Conservation (phyloP, 1,284 basidiomycete species). For the Leccinum olivaceoglutinosum region DNA sequence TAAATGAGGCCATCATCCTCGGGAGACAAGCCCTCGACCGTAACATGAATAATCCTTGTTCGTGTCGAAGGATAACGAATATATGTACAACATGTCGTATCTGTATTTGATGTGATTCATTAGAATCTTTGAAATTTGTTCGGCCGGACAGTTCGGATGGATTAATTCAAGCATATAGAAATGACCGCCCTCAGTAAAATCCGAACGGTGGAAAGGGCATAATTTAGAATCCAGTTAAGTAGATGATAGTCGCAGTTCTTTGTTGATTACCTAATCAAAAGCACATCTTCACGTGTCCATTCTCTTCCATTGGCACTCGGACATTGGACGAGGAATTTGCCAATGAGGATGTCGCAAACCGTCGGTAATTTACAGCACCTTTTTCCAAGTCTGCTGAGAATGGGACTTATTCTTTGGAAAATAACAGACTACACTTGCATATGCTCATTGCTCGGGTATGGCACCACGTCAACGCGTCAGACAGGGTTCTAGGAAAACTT, state of each 20-base stretch:
- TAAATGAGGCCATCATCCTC: no score
- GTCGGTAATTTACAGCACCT: constrained; percentile 56
- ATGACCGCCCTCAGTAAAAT: neutral
- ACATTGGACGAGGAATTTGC: neutral
- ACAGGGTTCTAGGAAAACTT: constrained; percentile 87
- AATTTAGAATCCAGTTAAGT: neutral
- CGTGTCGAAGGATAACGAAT: neutral
- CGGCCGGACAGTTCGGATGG: neutral
- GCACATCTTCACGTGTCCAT: neutral
- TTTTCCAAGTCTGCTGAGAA: neutral
- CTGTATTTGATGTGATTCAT: constrained; percentile 3
- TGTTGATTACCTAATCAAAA: neutral
- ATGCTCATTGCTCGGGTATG: constrained; percentile 72
- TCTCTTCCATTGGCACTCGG: neutral
- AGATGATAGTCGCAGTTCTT: no score
- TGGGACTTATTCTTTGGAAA: neutral
- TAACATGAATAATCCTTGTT: neutral
- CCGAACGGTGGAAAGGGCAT: neutral
- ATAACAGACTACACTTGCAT: constrained; percentile 84
- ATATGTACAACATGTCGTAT: neutral
- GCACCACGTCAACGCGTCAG: constrained; percentile 92
- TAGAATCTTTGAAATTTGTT: neutral
- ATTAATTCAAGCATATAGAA: neutral
- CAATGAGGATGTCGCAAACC: constrained; percentile 49
- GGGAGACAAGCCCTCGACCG: no score